A percentile compares a stretch with the other conserved stretches of the same genome.
Conservation (phyloP, 352 stramenopile species). For the Pythium insidiosum region DNA sequence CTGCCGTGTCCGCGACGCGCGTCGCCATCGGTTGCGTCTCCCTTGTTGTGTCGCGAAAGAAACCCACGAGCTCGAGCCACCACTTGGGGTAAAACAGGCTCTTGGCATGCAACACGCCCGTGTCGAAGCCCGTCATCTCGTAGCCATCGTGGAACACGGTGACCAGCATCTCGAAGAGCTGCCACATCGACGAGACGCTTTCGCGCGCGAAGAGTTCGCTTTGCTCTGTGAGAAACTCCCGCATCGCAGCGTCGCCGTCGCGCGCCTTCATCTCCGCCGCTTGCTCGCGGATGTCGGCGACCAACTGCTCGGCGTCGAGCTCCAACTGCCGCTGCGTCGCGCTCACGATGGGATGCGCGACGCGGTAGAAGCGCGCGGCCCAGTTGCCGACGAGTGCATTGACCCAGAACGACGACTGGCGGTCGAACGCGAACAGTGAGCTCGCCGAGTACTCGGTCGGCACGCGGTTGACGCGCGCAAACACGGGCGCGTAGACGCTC, state of each 20-base stretch:
- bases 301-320: constrained; percentile 21
- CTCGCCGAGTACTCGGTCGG: constrained; percentile 36
- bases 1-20: too few relatives aligned
- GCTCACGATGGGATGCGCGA: constrained; percentile 36
- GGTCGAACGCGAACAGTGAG: constrained; percentile 53
- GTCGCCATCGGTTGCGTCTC: background rate
- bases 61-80: constrained; percentile 63
- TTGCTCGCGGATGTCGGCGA: constrained; percentile 22
- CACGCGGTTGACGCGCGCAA: constrained; percentile 41
- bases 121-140: constrained; percentile 42
- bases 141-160: constrained; percentile 69
- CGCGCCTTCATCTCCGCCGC: constrained; percentile 28
- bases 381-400: constrained; percentile 73
- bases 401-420: constrained; percentile 54
- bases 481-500: constrained; percentile 85
- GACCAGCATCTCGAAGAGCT: constrained; percentile 53
- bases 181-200: constrained; percentile 30
- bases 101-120: constrained; percentile 22
- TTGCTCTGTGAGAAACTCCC: constrained; percentile 39
- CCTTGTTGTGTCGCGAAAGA: too few relatives aligned
- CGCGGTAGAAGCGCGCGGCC: constrained; percentile 54
- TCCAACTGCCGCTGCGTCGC: constrained; percentile 40
- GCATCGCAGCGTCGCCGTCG: constrained; percentile 32
- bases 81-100: constrained; percentile 69
- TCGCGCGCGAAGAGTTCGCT: constrained; percentile 34